Evolutionary conservation across 2,329 filamentous ascomycete species (phyloP).

Genomic region (Fusarium mexicanum): DNA sequence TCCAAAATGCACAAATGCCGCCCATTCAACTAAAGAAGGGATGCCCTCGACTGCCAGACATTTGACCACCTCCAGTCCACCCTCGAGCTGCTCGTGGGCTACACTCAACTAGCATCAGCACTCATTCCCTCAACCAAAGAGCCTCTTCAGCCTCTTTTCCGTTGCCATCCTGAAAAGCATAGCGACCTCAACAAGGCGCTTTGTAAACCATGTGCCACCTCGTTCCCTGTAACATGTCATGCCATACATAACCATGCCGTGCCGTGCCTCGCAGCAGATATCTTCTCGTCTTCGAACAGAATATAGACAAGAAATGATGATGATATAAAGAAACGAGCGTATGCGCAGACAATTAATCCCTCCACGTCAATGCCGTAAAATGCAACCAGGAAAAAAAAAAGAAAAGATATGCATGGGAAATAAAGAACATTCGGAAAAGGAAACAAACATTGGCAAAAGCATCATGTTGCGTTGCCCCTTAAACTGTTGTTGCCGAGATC

Average conservation of each 20-base stretch:
- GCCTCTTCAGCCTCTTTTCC: neutral
- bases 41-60: conserved; percentile 24
- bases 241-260: neutral
- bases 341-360: conserved; percentile 33
- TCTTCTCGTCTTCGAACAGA: conserved; percentile 35
- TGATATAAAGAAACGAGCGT: conserved; percentile 28
- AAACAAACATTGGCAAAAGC: conserved; percentile 28
- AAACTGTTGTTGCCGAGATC: conserved; percentile 19
- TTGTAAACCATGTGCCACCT: conserved; percentile 2
- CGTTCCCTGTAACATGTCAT: conserved; percentile 8
- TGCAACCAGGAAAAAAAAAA: conserved; percentile 7
- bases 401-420: conserved; percentile 20
- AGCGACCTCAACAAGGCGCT: neutral
- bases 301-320: conserved; percentile 20
- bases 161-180: neutral
- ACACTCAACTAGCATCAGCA: neutral
- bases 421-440: conserved; percentile 23
- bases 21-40: conserved; percentile 41
- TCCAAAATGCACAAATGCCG: conserved; percentile 43
- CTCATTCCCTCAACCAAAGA: neutral
- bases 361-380: conserved; percentile 25
- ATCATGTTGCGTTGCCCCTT: conserved; percentile 23
- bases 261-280: conserved; percentile 43
- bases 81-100: neutral
- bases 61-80: conserved; percentile 5